Evolutionary conservation across 2,329 filamentous ascomycete genomes (phyloP).

Genomic region (Pseudohalonectria lignicola): DNA sequence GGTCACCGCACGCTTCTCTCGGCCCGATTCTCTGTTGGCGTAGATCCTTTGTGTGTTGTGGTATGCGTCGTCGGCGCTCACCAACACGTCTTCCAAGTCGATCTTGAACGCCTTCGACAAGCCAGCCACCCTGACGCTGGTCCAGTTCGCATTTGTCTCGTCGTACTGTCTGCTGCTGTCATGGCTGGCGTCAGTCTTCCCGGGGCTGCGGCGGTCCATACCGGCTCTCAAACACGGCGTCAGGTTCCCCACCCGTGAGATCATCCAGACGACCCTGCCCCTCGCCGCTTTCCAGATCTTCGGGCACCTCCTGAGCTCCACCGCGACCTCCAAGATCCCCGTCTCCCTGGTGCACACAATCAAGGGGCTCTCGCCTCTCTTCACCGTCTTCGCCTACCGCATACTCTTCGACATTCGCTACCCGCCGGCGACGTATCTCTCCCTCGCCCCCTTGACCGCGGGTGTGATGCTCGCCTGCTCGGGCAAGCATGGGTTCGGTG

Average conservation of each 20-base stretch:
- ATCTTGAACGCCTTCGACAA: constrained; percentile 87
- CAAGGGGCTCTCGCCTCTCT: constrained; percentile 90
- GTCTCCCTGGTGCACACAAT: constrained; percentile 97
- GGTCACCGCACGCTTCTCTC: too few species aligned
- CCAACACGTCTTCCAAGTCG: constrained; percentile 95
- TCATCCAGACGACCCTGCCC: constrained; percentile 81
- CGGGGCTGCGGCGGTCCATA: constrained; percentile 56
- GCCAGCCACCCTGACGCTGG: constrained; percentile 80
- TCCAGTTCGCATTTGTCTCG: constrained; percentile 91
- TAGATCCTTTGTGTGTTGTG: constrained; percentile 79
- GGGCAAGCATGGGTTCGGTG: constrained; percentile 64
- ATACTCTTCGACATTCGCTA: constrained; percentile 83
- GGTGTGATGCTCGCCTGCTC: constrained; percentile 97
- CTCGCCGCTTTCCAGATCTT: constrained; percentile 87
- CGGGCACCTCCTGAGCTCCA: constrained; percentile 87
- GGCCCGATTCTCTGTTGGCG: too few species aligned
- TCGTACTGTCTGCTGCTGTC: constrained; percentile 75
- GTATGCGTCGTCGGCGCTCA: constrained; percentile 92
- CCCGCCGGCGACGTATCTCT: constrained; percentile 75
- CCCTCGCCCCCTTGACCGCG: constrained; percentile 77
- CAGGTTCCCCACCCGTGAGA: constrained; percentile 65
- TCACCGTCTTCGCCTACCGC: constrained; percentile 90
- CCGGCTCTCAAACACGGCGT: constrained; percentile 79
- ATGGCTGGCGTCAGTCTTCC: constrained; percentile 63
- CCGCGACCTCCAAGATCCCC: constrained; percentile 86